A percentile compares a stretch with the other conserved stretches of the same genome.
These are phyloP conservation scores for Chlorokybus atmophyticus DNA, from an alignment of 139 green algal species.

Conservation along the genomic window DNA sequence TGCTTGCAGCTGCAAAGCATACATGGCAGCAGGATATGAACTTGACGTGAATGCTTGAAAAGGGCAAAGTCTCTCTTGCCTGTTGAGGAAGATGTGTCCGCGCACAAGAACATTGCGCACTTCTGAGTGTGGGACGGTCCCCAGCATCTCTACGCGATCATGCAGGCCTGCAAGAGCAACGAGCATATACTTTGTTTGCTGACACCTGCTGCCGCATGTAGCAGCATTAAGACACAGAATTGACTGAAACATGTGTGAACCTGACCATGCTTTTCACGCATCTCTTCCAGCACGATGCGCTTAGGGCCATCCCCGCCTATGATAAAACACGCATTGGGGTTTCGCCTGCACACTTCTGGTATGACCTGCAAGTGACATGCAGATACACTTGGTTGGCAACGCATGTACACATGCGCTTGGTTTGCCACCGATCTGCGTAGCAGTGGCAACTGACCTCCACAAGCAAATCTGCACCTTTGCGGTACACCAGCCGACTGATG, in stretches of 20 bases:
- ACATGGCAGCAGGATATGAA: too few relatives aligned
- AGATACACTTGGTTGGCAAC: too few relatives aligned
- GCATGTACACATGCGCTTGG: too few relatives aligned
- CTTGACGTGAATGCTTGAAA: background rate
- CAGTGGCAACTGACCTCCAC: too few relatives aligned
- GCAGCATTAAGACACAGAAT: too few relatives aligned
- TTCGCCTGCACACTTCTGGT: slow-evolving; percentile 48
- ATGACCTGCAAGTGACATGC: too few relatives aligned
- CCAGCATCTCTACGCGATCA: slow-evolving; percentile 56
- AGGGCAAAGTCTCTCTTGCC: slow-evolving; percentile 10
- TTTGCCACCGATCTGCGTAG: too few relatives aligned
- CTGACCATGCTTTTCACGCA: slow-evolving; percentile 45
- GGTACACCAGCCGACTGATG: slow-evolving; percentile 78
- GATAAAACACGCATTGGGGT: slow-evolving; percentile 58
- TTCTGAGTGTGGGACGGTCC: slow-evolving; percentile 53
- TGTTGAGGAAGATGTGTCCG: slow-evolving; percentile 77
- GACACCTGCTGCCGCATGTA: too few relatives aligned
- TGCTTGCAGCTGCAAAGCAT: too few relatives aligned
- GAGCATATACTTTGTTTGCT: too few relatives aligned
- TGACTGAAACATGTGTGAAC: too few relatives aligned
- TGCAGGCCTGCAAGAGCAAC: too few relatives aligned
- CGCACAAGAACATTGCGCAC: slow-evolving; percentile 40
- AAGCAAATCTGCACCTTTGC: slow-evolving; percentile 89
- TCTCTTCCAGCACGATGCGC: slow-evolving; percentile 52
- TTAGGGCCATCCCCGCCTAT: slow-evolving; percentile 81